Percentiles rank a stretch among this genome's conserved stretches.
Conservation (phyloP, 2,329 filamentous ascomycete species). For the Scopulariopsis brevicaulis region DNA sequence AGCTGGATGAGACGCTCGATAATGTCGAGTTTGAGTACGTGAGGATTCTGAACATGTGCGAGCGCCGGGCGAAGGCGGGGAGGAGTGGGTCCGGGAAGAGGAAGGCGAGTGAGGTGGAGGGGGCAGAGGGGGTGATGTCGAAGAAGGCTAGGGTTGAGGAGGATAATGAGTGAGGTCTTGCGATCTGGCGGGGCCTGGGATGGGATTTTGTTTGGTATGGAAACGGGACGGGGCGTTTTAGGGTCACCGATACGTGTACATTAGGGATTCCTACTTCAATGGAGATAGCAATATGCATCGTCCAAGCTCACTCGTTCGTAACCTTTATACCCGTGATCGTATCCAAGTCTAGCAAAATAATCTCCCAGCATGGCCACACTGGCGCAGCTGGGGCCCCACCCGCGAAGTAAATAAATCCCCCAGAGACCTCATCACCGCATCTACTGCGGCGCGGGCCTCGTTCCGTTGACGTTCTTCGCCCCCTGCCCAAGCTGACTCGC, state of each 20-base stretch:
- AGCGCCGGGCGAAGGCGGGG: slow-evolving; percentile 20
- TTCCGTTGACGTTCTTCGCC: neutral
- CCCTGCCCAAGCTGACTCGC: slow-evolving; percentile 51
- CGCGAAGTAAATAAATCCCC: neutral
- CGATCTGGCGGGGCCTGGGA: neutral
- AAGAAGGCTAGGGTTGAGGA: slow-evolving; percentile 35
- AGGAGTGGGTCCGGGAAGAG: slow-evolving; percentile 25
- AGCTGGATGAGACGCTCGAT: slow-evolving; percentile 57
- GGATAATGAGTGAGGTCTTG: slow-evolving; percentile 9
- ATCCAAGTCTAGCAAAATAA: neutral
- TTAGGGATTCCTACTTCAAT: slow-evolving; percentile 5
- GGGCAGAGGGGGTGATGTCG: slow-evolving; percentile 12
- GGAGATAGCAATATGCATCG: neutral
- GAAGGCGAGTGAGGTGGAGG: slow-evolving; percentile 17
- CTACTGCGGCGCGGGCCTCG: slow-evolving; percentile 10
- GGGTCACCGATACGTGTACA: slow-evolving; percentile 9
- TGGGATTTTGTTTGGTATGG: neutral
- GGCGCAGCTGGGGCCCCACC: neutral
- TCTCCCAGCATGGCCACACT: neutral
- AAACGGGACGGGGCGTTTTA: slow-evolving; percentile 4
- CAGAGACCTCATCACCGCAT: slow-evolving; percentile 3
- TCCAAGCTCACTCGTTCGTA: neutral
- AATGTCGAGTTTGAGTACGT: slow-evolving; percentile 64
- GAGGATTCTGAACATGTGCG: slow-evolving; percentile 42
- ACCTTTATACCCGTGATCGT: neutral